Evolutionary conservation across 192 early-diverging fungal genomes (phyloP), one percentile per base, ranked within the genome.

Genomic region (Backusella liffmaniae): DNA sequence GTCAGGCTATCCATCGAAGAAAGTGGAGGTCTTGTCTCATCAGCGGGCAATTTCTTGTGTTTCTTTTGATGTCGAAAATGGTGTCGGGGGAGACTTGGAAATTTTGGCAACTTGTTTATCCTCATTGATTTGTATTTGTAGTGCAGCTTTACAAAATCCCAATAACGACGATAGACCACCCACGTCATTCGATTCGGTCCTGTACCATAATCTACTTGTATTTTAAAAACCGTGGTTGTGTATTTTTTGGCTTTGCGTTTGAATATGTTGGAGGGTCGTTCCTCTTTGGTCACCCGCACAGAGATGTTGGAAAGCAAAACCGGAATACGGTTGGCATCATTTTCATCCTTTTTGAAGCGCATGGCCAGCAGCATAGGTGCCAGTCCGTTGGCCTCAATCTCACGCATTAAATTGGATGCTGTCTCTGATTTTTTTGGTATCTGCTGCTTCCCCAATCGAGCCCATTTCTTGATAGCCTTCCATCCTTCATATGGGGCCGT

Each of bases 71-170:
- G 15, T 29, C 36, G 66, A 41, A 70, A 62, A 34, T 44, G 78
- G 65, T 49, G 67, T 39, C 23, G 21, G 41, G 74, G 76, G 7
- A 77, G 44, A 23, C 69, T 75, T 16, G 80, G 80, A 65, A 82
- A 72, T 0, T 59, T 44, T 9, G 76, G 76, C 37, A 82, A 21
- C 0, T 70, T 34, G 4, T 71, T 51, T 10, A 44, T 32, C 23
- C 23, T 6, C 70, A 51, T 44, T 18, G 35, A 3, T 16, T 73
- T 73, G 21, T 75, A 82, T 3, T 53, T 44, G 29, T 82, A 82
- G 74, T 82, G 80, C 23, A 82, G 62, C 16, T 78, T 77, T 41
- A 78, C 62, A 66, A 82, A 76, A 49, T 82, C 80, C 69, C 80
- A 66, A 26, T 78, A 82, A 4, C 68, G 68, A 35, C 80, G 76